Percentiles rank a stretch among this genome's conserved stretches.
Conservation (phyloP, 2,329 filamentous ascomycete genomes). For the Phyllosticta capitalensis region DNA sequence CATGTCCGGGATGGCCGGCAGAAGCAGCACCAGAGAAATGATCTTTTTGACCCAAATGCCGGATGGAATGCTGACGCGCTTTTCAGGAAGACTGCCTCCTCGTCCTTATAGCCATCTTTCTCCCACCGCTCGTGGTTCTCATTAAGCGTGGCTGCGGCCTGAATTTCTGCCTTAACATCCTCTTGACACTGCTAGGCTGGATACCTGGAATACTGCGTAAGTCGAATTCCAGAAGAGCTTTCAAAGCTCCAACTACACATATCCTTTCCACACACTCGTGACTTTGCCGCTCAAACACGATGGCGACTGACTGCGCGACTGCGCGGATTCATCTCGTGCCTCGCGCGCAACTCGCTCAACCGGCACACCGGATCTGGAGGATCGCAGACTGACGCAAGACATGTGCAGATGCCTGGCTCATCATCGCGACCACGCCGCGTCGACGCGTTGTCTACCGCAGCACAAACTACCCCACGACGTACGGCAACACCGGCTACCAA, state of each 20-base stretch:
- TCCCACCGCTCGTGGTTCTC: conserved; percentile 3
- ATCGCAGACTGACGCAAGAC: neutral
- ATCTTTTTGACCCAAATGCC: neutral
- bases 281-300: neutral
- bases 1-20: neutral
- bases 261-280: no score
- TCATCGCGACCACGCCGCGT: neutral
- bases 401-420: conserved; percentile 3
- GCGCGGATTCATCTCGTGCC: neutral
- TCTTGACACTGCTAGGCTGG: conserved; percentile 3
- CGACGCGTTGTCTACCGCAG: conserved; percentile 4
- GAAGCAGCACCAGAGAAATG: neutral
- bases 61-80: neutral
- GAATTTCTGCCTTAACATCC: conserved; percentile 1
- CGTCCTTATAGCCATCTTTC: conserved; percentile 4
- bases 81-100: conserved; percentile 8
- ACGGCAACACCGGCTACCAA: neutral
- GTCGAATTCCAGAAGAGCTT: neutral
- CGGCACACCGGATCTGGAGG: neutral
- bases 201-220: conserved; percentile 6
- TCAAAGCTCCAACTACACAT: neutral
- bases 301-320: neutral
- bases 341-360: neutral
- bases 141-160: conserved; percentile 3
- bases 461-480: neutral